Evolutionary conservation across 768 basidiomycete genomes (phyloP).

Genomic region (Dendrothele bispora): DNA sequence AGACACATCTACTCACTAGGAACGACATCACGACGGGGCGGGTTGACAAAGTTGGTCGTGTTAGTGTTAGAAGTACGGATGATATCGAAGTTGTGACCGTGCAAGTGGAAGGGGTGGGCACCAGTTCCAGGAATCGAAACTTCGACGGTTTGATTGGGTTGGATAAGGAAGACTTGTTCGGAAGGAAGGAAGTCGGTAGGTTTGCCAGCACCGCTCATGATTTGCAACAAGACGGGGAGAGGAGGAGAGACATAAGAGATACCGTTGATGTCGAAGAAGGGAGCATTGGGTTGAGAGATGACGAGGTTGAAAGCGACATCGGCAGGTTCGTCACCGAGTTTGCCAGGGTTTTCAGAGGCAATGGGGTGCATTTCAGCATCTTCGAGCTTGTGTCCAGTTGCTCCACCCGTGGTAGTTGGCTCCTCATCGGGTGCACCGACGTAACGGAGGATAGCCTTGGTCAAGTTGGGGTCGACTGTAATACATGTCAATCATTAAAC

Average conservation of each 20-base stretch:
- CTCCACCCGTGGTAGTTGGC: conserved; percentile 25
- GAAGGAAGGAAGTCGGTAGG: conserved; percentile 48
- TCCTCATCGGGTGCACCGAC: too few relatives aligned
- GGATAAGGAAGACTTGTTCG: conserved; percentile 27
- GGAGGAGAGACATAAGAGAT: conserved; percentile 38
- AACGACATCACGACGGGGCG: conserved; percentile 23
- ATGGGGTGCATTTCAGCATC: conserved; percentile 28
- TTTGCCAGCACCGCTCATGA: conserved; percentile 47
- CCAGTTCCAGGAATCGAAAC: conserved; percentile 43
- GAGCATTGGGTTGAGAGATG: conserved; percentile 27
- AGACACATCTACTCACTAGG: conserved; percentile 21
- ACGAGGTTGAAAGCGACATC: conserved; percentile 20
- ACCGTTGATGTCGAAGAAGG: conserved; percentile 31
- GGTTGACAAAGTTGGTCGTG: conserved; percentile 25
- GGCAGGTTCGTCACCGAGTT: conserved; percentile 19
- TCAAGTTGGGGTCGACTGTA: too few relatives aligned
- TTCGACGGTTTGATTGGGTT: conserved; percentile 45
- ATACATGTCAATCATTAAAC: too few relatives aligned
- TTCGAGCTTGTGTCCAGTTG: conserved; percentile 20
- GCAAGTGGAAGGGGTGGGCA: conserved; percentile 31
- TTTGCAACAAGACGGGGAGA: conserved; percentile 51
- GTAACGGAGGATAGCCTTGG: too few relatives aligned
- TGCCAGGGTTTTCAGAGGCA: conserved; percentile 14
- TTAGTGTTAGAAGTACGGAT: conserved; percentile 20
- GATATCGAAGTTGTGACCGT: conserved; percentile 29